These are phyloP conservation scores for Emmonsiellopsis sp. DNA, from an alignment of 2,329 filamentous ascomycete species.

Conservation along the genomic window DNA sequence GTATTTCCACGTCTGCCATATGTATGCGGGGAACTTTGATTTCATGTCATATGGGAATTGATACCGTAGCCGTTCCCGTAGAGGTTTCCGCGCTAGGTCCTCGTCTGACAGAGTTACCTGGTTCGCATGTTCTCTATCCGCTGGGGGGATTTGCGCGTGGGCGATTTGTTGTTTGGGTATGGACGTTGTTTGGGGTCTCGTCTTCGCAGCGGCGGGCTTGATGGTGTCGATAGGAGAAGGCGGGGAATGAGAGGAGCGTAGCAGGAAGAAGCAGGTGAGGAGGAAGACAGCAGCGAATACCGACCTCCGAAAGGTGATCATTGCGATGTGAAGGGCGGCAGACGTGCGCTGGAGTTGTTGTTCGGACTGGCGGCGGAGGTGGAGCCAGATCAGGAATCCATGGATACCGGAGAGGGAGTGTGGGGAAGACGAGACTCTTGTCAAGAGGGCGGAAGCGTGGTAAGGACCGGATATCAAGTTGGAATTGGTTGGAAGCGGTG, in stretches of 20 bases:
- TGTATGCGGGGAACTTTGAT: conserved; percentile 86
- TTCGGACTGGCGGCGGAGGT: too few species aligned
- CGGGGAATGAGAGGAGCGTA: conserved; percentile 49
- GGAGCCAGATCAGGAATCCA: background rate
- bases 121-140: background rate
- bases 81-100: conserved; percentile 61
- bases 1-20: conserved; percentile 98
- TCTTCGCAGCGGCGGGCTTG: too few species aligned
- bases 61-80: conserved; percentile 75
- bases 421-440: background rate
- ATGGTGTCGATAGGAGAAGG: conserved; percentile 35
- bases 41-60: conserved; percentile 89
- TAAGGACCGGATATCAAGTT: background rate
- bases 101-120: conserved; percentile 52
- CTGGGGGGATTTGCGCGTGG: background rate
- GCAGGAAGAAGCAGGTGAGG: conserved; percentile 59
- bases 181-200: too few species aligned
- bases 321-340: conserved; percentile 26
- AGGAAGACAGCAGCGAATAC: conserved; percentile 61
- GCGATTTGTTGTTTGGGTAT: background rate
- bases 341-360: background rate
- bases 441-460: too few species aligned
- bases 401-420: background rate
- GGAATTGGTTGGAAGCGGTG: background rate
- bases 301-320: conserved; percentile 73